Evolutionary conservation across 2,329 filamentous ascomycete genomes (phyloP).

Genomic region (Scopulariopsis brevicaulis): DNA sequence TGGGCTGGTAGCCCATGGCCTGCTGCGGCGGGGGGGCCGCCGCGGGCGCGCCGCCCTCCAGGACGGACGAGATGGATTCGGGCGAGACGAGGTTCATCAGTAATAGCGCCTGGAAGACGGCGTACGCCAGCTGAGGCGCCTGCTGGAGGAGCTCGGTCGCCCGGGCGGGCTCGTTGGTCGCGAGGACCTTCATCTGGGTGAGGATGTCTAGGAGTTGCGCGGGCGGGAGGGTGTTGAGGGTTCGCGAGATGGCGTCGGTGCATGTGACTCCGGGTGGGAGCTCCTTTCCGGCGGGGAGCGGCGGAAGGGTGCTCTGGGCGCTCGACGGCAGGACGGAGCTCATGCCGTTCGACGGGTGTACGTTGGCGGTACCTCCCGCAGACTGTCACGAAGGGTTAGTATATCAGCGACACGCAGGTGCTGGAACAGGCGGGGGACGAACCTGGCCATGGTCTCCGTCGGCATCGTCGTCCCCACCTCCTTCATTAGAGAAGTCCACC

Average conservation of each 20-base stretch:
- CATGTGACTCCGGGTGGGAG: conserved; percentile 73
- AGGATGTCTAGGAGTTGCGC: conserved; percentile 88
- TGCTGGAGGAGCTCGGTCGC: conserved; percentile 79
- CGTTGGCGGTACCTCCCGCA: background rate
- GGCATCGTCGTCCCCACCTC: conserved; percentile 58
- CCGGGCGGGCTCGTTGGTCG: conserved; percentile 68
- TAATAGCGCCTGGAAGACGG: conserved; percentile 87
- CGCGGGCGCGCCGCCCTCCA: conserved; percentile 45
- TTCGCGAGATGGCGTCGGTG: conserved; percentile 85
- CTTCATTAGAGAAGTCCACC: conserved; percentile 94
- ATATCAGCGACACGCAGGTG: background rate
- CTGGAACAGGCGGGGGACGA: background rate
- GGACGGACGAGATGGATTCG: conserved; percentile 67
- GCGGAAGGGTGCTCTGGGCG: conserved; percentile 48
- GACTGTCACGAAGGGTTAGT: background rate
- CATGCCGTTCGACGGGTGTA: conserved; percentile 3
- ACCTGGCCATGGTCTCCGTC: conserved; percentile 13
- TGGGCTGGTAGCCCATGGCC: conserved; percentile 17
- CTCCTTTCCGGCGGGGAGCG: conserved; percentile 75
- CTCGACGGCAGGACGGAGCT: background rate
- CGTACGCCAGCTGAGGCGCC: conserved; percentile 87
- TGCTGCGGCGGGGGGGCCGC: conserved; percentile 21
- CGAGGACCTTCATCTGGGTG: conserved; percentile 85
- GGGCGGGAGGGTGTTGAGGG: conserved; percentile 74
- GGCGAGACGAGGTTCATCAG: conserved; percentile 89